Evolutionary conservation across 441 rosid genomes (phyloP).

Genomic region (Arabidopsis lyrata): DNA sequence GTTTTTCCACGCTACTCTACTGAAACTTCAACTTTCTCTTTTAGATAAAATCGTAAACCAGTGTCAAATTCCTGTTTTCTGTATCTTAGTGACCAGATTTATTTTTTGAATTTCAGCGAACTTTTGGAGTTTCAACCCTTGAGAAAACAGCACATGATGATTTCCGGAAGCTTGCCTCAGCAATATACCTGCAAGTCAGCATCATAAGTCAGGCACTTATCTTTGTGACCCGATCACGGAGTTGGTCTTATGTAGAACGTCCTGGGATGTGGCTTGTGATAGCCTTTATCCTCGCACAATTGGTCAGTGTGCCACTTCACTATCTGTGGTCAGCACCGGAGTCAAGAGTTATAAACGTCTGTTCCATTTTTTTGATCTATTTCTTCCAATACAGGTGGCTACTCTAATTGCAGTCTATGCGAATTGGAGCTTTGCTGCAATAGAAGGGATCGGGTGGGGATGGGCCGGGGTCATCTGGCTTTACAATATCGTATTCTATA

Average conservation of each 20-base stretch:
- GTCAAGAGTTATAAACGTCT: not conserved
- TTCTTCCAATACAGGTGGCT: conserved; percentile 64
- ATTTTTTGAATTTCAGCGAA: conserved; percentile 55
- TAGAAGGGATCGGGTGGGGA: conserved; percentile 99
- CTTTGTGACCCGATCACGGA: conserved; percentile 91
- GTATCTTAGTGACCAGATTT: conserved; percentile 7
- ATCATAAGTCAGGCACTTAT: conserved; percentile 96
- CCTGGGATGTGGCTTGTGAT: conserved; percentile 79
- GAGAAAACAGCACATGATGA: conserved; percentile 93
- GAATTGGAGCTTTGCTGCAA: conserved; percentile 93
- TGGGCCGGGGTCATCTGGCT: conserved; percentile 99
- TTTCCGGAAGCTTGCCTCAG: conserved; percentile 95
- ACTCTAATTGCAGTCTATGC: conserved; percentile 98
- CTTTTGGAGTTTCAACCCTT: conserved; percentile 83
- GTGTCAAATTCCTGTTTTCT: not conserved
- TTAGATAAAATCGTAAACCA: not conserved
- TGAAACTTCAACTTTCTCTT: not conserved
- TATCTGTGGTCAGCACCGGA: conserved; percentile 5
- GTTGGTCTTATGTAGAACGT: conserved; percentile 95
- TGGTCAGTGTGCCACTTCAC: conserved; percentile 57
- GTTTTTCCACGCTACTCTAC: not conserved
- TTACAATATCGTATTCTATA: conserved; percentile 78
- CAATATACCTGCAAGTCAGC: conserved; percentile 96
- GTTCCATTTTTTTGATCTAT: not conserved
- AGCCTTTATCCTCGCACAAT: conserved; percentile 87